These are phyloP conservation scores for Erodium texanum DNA, from an alignment of 441 rosid genomes.

Conservation along the genomic window DNA sequence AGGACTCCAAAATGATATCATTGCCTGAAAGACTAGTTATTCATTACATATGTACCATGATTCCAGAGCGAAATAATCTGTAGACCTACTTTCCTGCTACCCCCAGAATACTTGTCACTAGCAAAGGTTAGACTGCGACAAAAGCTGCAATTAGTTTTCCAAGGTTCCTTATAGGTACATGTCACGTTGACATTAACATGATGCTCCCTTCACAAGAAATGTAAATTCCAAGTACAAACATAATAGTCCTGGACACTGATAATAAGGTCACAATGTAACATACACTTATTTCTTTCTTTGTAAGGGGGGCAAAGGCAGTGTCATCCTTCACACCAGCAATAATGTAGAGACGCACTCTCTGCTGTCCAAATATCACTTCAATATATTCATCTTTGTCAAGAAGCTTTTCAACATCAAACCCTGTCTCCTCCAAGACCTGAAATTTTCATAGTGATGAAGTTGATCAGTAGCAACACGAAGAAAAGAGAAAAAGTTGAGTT, in stretches of 20 bases:
- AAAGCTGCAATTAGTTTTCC: not conserved
- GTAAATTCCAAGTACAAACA: not conserved
- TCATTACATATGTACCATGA: not conserved
- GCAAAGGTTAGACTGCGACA: not conserved
- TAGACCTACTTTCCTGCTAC: not conserved
- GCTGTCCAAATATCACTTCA: constrained; percentile 82
- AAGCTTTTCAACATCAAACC: constrained; percentile 74
- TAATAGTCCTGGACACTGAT: not conserved
- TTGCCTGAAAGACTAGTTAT: not conserved
- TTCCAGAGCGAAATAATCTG: not conserved
- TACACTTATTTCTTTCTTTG: constrained; percentile 98
- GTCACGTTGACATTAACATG: not conserved
- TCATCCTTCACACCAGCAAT: constrained; percentile 77
- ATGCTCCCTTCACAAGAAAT: not conserved
- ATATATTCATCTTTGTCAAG: constrained; percentile 74
- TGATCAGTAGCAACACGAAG: not conserved
- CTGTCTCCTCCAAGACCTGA: constrained; percentile 91
- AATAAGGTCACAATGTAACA: constrained; percentile 31
- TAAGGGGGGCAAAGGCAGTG: constrained; percentile 82
- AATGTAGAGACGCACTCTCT: constrained; percentile 88
- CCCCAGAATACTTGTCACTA: not conserved
- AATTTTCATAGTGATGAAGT: constrained; percentile 16
- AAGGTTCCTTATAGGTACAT: too few species aligned
- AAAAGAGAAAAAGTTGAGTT: not conserved
- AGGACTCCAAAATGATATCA: not conserved